Percentiles rank a stretch among this genome's conserved stretches.
Conservation (phyloP, 805 yeast species). For the Saccharomyces kudriavzevii region DNA sequence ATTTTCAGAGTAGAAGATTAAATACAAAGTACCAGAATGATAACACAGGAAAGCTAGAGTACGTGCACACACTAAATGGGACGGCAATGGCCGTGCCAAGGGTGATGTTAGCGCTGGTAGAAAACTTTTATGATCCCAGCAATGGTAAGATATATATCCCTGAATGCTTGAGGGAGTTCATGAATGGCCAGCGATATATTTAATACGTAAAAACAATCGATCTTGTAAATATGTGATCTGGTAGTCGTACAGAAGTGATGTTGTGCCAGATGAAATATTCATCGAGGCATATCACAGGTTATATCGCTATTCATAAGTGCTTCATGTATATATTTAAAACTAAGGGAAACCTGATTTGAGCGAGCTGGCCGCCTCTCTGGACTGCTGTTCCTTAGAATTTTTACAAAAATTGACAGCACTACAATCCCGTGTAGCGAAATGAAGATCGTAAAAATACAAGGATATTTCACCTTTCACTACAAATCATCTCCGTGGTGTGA, state of each 20-base stretch:
- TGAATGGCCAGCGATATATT: constrained; percentile 51
- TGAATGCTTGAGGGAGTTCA: constrained; percentile 53
- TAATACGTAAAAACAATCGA: constrained; percentile 2
- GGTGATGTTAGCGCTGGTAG: constrained; percentile 80
- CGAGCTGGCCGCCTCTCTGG: no score
- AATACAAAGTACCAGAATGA: constrained; percentile 47
- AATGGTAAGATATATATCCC: constrained; percentile 56
- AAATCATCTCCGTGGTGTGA: not conserved
- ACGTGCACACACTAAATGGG: constrained; percentile 82
- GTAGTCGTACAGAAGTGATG: not conserved
- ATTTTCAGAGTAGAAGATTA: constrained; percentile 80
- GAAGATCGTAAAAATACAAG: not conserved
- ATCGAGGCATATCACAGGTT: no score
- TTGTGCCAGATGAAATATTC: not conserved
- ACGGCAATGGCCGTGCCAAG: constrained; percentile 95
- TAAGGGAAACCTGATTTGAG: no score
- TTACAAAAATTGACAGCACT: not conserved
- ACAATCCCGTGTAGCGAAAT: not conserved
- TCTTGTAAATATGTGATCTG: constrained; percentile 1
- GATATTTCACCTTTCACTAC: not conserved
- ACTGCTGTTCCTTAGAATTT: not conserved
- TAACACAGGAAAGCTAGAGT: constrained; percentile 32
- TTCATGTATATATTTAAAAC: no score
- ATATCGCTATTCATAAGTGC: no score
- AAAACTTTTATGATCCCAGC: constrained; percentile 63